phyloP scores from a whole-genome alignment of 768 basidiomycete genomes.

The Gloeostereum incarnatum region DNA sequence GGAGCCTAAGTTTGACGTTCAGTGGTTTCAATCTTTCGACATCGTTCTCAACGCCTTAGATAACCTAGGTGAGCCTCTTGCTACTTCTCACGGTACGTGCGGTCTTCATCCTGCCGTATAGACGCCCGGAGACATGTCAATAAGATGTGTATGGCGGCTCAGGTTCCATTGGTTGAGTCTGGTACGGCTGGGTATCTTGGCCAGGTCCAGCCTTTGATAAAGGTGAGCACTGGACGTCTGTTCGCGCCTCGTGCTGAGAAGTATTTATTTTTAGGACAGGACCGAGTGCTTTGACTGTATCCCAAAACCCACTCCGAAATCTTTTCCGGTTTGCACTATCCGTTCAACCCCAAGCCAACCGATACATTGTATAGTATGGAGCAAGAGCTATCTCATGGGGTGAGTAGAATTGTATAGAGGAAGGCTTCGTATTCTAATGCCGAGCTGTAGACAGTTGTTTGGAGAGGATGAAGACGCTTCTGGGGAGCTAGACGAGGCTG shows the following conservation, averaged over 20 bases:
- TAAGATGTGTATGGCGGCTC: slow-evolving; percentile 93
- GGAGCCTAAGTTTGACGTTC: slow-evolving; percentile 79
- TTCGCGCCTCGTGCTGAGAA: slow-evolving; percentile 1
- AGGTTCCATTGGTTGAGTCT: slow-evolving; percentile 87
- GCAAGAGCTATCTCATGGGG: slow-evolving; percentile 94
- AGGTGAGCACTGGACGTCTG: slow-evolving; percentile 33
- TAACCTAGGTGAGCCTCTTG: slow-evolving; percentile 68
- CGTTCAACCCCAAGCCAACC: slow-evolving; percentile 94
- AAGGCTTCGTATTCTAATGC: slow-evolving; percentile 4
- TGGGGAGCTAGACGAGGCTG: slow-evolving; percentile 84
- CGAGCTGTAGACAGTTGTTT: slow-evolving; percentile 67
- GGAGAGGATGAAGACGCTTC: slow-evolving; percentile 85
- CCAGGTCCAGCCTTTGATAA: slow-evolving; percentile 90
- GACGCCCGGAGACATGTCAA: slow-evolving; percentile 95
- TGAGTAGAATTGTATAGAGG: slow-evolving; percentile 24
- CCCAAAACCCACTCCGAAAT: slow-evolving; percentile 88
- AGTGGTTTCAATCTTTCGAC: slow-evolving; percentile 88
- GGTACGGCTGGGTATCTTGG: slow-evolving; percentile 97
- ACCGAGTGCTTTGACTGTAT: slow-evolving; percentile 97
- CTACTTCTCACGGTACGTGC: neutral
- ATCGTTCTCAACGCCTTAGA: slow-evolving; percentile 94
- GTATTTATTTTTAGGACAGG: slow-evolving; percentile 41
- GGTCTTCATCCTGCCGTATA: slow-evolving; percentile 17
- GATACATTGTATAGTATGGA: slow-evolving; percentile 99
- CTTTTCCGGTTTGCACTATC: slow-evolving; percentile 97